Percentiles rank a stretch among this genome's conserved stretches.
phyloP scores from a whole-genome alignment of 2,329 filamentous ascomycete genomes.

The Beauveria varroae region DNA sequence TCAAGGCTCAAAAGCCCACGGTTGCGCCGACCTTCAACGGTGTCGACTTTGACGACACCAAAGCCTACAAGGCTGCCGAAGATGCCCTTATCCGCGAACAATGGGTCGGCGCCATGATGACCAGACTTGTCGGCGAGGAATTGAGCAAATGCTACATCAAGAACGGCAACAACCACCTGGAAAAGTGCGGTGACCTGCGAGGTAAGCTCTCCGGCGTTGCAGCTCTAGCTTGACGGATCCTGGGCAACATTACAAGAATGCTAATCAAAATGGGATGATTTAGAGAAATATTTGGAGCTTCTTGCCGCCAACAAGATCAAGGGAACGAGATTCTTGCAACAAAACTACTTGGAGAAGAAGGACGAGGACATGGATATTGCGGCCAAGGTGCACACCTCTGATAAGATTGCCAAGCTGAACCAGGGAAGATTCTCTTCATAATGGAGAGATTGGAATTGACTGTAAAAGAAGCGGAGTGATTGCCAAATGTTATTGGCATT shows the following conservation, averaged over 20 bases:
- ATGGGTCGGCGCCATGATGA: conserved; percentile 89
- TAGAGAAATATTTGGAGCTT: conserved; percentile 73
- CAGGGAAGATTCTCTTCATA: conserved; percentile 26
- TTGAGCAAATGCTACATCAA: conserved; percentile 78
- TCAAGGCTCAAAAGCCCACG: conserved; percentile 76
- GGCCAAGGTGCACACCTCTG: conserved; percentile 31
- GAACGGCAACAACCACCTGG: conserved; percentile 80
- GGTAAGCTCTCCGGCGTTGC: conserved; percentile 46
- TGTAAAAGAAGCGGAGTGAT: conserved; percentile 2
- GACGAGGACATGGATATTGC: conserved; percentile 31
- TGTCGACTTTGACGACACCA: conserved; percentile 79
- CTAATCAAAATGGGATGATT: conserved; percentile 8
- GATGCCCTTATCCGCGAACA: conserved; percentile 78
- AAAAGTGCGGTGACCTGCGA: conserved; percentile 77
- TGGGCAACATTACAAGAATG: background rate
- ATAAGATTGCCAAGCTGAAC: conserved; percentile 33
- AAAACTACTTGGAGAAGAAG: conserved; percentile 61
- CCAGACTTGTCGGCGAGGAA: conserved; percentile 71
- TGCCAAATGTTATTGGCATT: conserved; percentile 1
- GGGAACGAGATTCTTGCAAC: conserved; percentile 73
- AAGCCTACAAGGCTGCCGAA: conserved; percentile 72
- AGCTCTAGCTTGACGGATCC: background rate
- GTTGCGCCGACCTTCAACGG: conserved; percentile 79
- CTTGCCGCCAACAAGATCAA: conserved; percentile 69
- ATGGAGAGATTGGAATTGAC: conserved; percentile 1